Evolutionary conservation across 805 yeast genomes (phyloP).

Genomic region (Candida orba): DNA sequence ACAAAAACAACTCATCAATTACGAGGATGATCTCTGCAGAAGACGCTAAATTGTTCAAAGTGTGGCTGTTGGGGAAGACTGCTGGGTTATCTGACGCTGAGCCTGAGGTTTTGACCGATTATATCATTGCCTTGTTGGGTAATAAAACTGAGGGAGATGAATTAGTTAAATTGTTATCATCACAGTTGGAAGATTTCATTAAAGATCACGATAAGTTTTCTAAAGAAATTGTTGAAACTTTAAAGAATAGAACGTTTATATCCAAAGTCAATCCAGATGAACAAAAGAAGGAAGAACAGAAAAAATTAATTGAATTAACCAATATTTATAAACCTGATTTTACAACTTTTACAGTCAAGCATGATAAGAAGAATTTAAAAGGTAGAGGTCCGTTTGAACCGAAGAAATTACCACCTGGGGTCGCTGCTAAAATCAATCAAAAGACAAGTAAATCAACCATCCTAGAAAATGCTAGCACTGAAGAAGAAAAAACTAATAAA

Average conservation of each 20-base stretch:
- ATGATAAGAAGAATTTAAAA: conserved; percentile 1
- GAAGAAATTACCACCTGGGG: not conserved
- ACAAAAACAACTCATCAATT: too few species aligned
- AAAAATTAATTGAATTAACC: conserved; percentile 9
- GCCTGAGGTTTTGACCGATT: conserved; percentile 36
- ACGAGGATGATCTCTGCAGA: conserved; percentile 13
- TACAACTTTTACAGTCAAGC: conserved; percentile 8
- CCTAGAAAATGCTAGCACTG: not conserved
- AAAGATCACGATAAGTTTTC: conserved; percentile 22
- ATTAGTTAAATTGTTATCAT: conserved; percentile 24
- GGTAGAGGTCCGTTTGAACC: not conserved
- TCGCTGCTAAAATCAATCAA: not conserved
- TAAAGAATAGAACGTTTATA: conserved; percentile 7
- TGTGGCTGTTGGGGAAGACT: conserved; percentile 23
- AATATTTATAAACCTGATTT: conserved; percentile 9
- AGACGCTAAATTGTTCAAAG: conserved; percentile 15
- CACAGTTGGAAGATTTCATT: conserved; percentile 35
- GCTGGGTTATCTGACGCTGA: conserved; percentile 31
- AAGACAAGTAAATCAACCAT: not conserved
- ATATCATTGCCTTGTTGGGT: conserved; percentile 34
- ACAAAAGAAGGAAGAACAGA: conserved; percentile 4
- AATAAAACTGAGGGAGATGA: conserved; percentile 30
- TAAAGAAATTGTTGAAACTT: conserved; percentile 24
- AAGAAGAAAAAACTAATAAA: conserved; percentile 9
- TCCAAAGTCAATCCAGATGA: conserved; percentile 1